Evolutionary conservation across 176 grass and related monocot species (phyloP).

Genomic region (Dendrocalamus sinicus): DNA sequence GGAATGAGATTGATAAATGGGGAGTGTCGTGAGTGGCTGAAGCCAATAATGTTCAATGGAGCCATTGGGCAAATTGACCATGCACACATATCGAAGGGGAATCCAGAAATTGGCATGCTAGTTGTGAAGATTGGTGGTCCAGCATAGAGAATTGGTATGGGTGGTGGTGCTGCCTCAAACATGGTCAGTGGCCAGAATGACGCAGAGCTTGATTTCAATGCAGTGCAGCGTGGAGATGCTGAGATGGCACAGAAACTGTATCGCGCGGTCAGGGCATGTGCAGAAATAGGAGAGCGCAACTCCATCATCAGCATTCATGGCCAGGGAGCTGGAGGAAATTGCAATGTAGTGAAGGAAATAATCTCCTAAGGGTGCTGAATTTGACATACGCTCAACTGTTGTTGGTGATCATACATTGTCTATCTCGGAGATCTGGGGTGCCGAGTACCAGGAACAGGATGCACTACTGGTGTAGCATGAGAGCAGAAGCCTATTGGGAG

Average conservation of each 20-base stretch:
- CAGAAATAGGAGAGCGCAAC: constrained; percentile 76
- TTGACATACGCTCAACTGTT: constrained; percentile 74
- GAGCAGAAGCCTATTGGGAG: constrained; percentile 61
- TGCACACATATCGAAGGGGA: constrained; percentile 65
- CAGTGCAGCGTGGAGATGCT: constrained; percentile 81
- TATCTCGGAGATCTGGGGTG: constrained; percentile 80
- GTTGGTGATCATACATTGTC: constrained; percentile 77
- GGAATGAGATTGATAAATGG: constrained; percentile 54
- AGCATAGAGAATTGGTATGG: constrained; percentile 89
- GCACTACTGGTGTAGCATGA: constrained; percentile 75
- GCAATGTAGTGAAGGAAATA: constrained; percentile 71
- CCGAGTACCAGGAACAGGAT: constrained; percentile 92
- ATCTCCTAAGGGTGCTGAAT: constrained; percentile 82
- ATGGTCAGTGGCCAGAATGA: constrained; percentile 89
- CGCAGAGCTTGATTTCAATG: constrained; percentile 84
- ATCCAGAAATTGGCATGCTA: constrained; percentile 80
- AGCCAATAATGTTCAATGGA: constrained; percentile 91
- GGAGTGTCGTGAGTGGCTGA: constrained; percentile 70
- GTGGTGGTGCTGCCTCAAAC: constrained; percentile 79
- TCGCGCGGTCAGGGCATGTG: constrained; percentile 71
- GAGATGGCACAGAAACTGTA: constrained; percentile 94
- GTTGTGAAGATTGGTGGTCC: constrained; percentile 93
- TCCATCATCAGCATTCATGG: constrained; percentile 88
- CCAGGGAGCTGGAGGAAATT: constrained; percentile 86
- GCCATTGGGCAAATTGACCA: constrained; percentile 85